Percentiles rank a stretch among this genome's conserved stretches.
Conservation (phyloP, 108 stramenopile genomes). For the Discostella stelligeroides region DNA sequence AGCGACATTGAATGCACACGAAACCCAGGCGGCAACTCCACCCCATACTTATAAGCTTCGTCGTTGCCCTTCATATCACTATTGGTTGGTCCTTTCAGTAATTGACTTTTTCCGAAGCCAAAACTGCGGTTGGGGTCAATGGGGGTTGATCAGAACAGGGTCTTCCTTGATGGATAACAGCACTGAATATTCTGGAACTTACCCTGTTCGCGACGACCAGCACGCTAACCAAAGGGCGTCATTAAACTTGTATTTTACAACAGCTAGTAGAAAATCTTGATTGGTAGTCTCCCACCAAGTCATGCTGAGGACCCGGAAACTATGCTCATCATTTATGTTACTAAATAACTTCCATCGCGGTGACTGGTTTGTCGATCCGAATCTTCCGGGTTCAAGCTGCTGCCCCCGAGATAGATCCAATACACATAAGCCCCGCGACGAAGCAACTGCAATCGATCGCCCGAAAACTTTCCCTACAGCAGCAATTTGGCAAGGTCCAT, state of each 20-base stretch:
- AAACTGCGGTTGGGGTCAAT: slow-evolving; percentile 10
- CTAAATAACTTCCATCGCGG: slow-evolving; percentile 47
- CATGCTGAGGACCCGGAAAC: slow-evolving; percentile 32
- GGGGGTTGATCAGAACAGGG: background rate
- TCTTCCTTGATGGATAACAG: background rate
- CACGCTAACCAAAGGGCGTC: slow-evolving; percentile 27
- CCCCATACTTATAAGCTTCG: slow-evolving; percentile 7
- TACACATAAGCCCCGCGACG: slow-evolving; percentile 41
- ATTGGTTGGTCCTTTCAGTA: slow-evolving; percentile 19
- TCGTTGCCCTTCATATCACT: slow-evolving; percentile 3
- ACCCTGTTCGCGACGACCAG: slow-evolving; percentile 32
- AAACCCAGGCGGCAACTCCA: slow-evolving; percentile 29
- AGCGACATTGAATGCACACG: slow-evolving; percentile 35
- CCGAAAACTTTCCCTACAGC: slow-evolving; percentile 29
- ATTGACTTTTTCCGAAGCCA: slow-evolving; percentile 38
- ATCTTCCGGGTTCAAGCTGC: background rate
- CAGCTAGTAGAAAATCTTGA: slow-evolving; percentile 42
- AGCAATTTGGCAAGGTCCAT: slow-evolving; percentile 42
- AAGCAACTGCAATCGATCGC: slow-evolving; percentile 43
- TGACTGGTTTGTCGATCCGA: background rate
- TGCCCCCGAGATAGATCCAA: slow-evolving; percentile 31
- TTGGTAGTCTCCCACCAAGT: slow-evolving; percentile 41
- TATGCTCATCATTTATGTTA: slow-evolving; percentile 40
- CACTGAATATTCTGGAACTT: background rate
- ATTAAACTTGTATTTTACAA: slow-evolving; percentile 32